Base-by-base conservation (phyloP, 331 rosid species). In the Malus hybrid region DNA sequence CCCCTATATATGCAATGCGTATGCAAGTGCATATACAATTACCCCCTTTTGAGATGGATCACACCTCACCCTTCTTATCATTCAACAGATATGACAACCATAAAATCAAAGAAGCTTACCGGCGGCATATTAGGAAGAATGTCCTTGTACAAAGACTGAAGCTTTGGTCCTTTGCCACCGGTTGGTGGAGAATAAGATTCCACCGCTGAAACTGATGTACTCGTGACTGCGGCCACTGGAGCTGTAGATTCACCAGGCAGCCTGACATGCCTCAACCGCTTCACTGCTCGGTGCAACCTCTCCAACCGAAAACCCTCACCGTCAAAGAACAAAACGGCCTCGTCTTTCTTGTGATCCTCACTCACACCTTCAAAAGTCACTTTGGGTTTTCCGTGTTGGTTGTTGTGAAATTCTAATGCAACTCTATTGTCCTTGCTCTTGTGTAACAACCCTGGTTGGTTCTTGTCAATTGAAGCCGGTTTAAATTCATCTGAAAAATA, bases 341-440 rank as follows among this genome's bases (percentile, higher is more conserved):
- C 74, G 28, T 70, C 31, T 28, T 70, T 61, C 39, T 52, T 48
- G 60, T 44, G 54, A 24, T 70, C 63, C 60, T 70, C 74, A 70
- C 61, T 52, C 24, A 70, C 63, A 70, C 74, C 74, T 55, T 70
- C 74, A 32, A 70, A 70, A n/a, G 62, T 31, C 34, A 50, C 74
- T n/a, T 42, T 70, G 15, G 63, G 63, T 70, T 70, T 70, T 70
- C 74, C 74, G 10, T 44, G 64, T 70, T 70, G 74, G 34, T 50
- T 70, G 74, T 70, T 70, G 42, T 70, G 74, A 48, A 70, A 70
- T 34, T 70, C 74, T 9, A 70, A 60, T 52, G 24, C 54, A 70
- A 52, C 74, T 59, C 59, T 70, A 59, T 70, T 70, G 64, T 70
- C 74, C 74, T 52, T 70, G 74, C 74, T 70, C 63, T 70, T 70